Evolutionary conservation across 352 stramenopile genomes (phyloP).

Genomic region (Peronosclerospora sorghi): DNA sequence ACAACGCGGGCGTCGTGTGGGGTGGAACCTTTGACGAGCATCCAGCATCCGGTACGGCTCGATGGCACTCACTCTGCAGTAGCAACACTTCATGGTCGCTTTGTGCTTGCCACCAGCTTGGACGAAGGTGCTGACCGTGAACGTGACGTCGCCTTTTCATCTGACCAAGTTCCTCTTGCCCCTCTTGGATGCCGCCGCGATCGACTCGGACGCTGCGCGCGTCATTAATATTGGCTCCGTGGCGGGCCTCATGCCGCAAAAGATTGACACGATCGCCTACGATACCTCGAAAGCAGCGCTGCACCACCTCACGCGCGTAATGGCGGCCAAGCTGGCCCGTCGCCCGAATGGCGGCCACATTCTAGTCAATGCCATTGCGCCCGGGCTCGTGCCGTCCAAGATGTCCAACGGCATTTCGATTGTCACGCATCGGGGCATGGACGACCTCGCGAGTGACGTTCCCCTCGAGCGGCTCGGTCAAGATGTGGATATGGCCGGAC

Average conservation of each 20-base stretch:
- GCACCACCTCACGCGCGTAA: conserved; percentile 89
- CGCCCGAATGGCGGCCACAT: conserved; percentile 79
- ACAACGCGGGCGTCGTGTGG: conserved; percentile 84
- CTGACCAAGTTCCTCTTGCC: conserved; percentile 85
- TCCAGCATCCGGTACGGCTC: conserved; percentile 10
- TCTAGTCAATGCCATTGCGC: conserved; percentile 91
- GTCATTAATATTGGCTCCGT: conserved; percentile 74
- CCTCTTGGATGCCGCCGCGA: conserved; percentile 67
- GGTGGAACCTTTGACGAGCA: conserved; percentile 30
- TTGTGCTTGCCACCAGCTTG: conserved; percentile 43
- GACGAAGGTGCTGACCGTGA: conserved; percentile 91
- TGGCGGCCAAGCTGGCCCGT: conserved; percentile 85
- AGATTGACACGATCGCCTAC: conserved; percentile 88
- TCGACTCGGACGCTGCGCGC: conserved; percentile 34
- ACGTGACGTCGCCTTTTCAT: conserved; percentile 94
- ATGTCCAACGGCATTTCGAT: conserved; percentile 83
- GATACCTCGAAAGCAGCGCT: conserved; percentile 91
- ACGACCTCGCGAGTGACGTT: conserved; percentile 57
- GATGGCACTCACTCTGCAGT: no score
- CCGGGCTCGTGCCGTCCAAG: conserved; percentile 84
- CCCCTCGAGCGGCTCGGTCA: conserved; percentile 78
- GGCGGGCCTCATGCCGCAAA: conserved; percentile 74
- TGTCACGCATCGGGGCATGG: conserved; percentile 26
- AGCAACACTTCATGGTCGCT: no score
- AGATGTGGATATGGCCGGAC: conserved; percentile 89